phyloP scores from a whole-genome alignment of 2,329 filamentous ascomycete species.

The Trichoderma brevicompactum region DNA sequence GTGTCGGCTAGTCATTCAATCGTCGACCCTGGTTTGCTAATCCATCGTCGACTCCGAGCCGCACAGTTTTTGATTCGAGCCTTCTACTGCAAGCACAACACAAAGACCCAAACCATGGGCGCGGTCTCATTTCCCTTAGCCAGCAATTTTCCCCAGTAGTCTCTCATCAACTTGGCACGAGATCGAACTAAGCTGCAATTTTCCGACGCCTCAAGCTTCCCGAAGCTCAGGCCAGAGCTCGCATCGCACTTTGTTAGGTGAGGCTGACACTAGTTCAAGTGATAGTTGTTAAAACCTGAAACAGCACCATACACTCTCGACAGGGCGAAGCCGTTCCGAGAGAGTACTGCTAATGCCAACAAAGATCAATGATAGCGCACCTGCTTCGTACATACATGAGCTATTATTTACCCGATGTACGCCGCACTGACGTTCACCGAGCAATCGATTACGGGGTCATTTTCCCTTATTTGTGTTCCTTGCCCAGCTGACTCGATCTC shows the following conservation, averaged over 20 bases:
- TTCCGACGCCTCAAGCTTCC: constrained; percentile 5
- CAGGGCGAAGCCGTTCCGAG: constrained; percentile 23
- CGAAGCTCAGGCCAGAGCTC: constrained; percentile 18
- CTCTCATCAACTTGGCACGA: neutral
- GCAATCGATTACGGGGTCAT: constrained; percentile 16
- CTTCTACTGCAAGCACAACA: neutral
- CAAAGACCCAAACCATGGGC: neutral
- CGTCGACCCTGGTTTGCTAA: constrained; percentile 3
- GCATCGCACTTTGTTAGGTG: constrained; percentile 24
- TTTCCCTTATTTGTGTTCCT: constrained; percentile 35
- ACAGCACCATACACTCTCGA: constrained; percentile 28
- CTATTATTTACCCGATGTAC: constrained; percentile 17
- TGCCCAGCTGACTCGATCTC: constrained; percentile 31
- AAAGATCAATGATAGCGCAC: neutral
- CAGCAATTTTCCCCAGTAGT: neutral
- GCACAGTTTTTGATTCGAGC: neutral
- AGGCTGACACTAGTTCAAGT: constrained; percentile 31
- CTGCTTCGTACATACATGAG: neutral
- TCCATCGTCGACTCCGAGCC: neutral
- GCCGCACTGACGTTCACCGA: constrained; percentile 15
- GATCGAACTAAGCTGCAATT: neutral
- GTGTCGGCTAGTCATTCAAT: constrained; percentile 25
- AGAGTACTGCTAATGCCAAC: neutral
- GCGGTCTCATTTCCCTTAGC: constrained; percentile 7
- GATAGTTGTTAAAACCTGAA: constrained; percentile 30